These are phyloP conservation scores for Neolecta irregularis DNA, from an alignment of 1,139 yeast genomes.

Conservation along the genomic window DNA sequence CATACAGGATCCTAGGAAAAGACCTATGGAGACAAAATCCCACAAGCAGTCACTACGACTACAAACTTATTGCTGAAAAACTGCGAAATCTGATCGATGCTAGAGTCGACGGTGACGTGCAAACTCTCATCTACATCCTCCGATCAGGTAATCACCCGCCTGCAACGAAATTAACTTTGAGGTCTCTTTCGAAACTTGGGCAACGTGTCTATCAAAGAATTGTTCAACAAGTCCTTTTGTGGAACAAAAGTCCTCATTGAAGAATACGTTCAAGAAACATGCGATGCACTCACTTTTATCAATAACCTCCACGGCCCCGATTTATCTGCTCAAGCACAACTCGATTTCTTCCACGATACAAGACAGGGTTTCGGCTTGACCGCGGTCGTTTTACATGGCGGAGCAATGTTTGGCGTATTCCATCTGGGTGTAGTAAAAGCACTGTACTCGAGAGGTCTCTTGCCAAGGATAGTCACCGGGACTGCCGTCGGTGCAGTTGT, in stretches of 20 bases:
- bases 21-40: slow-evolving; percentile 56
- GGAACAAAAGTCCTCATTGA: slow-evolving; percentile 80
- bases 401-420: slow-evolving; percentile 82
- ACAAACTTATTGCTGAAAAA: no score
- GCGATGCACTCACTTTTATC: slow-evolving; percentile 38
- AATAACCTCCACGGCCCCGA: slow-evolving; percentile 20
- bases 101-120: slow-evolving; percentile 41
- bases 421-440: slow-evolving; percentile 86
- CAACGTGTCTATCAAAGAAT: slow-evolving; percentile 64
- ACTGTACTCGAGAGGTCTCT: slow-evolving; percentile 50
- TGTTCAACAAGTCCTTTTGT: slow-evolving; percentile 33
- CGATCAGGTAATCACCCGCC: no score
- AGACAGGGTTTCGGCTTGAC: slow-evolving; percentile 86
- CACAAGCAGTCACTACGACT: slow-evolving; percentile 69
- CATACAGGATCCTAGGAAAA: no score
- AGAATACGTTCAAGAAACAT: slow-evolving; percentile 68
- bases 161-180: no score
- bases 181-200: slow-evolving; percentile 79
- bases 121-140: slow-evolving; percentile 48
- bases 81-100: slow-evolving; percentile 58
- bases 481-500: slow-evolving; percentile 93
- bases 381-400: slow-evolving; percentile 84
- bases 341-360: slow-evolving; percentile 74
- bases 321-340: slow-evolving; percentile 49
- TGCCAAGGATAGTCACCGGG: slow-evolving; percentile 87